Conservation (phyloP, 1,139 yeast species). For the Arxiozyma heterogenica region DNA sequence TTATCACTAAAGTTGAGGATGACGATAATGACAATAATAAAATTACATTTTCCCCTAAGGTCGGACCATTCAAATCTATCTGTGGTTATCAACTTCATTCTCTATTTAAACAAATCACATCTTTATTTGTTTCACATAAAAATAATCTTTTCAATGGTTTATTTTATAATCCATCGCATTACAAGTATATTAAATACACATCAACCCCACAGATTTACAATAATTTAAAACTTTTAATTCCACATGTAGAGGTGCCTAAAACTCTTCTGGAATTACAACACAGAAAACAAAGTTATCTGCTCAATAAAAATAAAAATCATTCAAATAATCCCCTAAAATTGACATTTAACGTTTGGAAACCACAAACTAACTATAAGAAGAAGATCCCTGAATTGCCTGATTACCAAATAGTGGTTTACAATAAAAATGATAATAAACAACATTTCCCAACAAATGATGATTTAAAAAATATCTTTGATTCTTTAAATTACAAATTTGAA, state of each 20-base stretch:
- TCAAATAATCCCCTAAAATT: conserved; percentile 7
- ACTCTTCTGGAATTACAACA: conserved; percentile 8
- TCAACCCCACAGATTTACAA: conserved; percentile 36
- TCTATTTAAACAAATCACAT: conserved; percentile 17
- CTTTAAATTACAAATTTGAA: conserved; percentile 25
- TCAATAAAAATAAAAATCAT: neutral
- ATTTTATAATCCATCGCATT: conserved; percentile 26
- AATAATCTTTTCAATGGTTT: conserved; percentile 15
- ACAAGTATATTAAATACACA: conserved; percentile 30
- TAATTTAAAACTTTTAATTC: conserved; percentile 33
- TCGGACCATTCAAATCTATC: neutral
- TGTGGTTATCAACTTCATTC: conserved; percentile 2
- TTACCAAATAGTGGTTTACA: conserved; percentile 56
- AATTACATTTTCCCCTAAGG: conserved; percentile 17
- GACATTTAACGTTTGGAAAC: conserved; percentile 75
- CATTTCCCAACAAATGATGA: conserved; percentile 46
- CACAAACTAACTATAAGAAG: conserved; percentile 60
- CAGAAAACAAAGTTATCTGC: neutral
- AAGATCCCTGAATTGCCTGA: conserved; percentile 65
- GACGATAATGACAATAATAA: neutral
- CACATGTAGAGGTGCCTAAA: conserved; percentile 23
- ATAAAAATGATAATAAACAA: conserved; percentile 35
- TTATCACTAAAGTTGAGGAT: conserved; percentile 34
- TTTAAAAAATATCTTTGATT: conserved; percentile 21
- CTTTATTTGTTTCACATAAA: conserved; percentile 7